Percentiles rank a stretch among this genome's conserved stretches.
Evolutionary conservation across 2,329 filamentous ascomycete species (phyloP).

Genomic region (Penicillium nordicum): DNA sequence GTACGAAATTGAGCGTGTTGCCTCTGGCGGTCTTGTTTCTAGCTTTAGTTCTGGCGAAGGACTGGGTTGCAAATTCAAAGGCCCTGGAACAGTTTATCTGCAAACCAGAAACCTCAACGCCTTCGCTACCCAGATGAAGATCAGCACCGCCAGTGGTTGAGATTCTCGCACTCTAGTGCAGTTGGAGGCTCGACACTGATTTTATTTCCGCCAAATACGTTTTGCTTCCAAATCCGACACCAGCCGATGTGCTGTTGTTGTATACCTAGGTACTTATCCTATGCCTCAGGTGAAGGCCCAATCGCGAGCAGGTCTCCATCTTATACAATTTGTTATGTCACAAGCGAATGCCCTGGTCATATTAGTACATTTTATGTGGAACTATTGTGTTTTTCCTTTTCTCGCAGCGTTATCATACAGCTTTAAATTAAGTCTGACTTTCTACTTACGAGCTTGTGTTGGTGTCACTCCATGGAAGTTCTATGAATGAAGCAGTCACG

Average conservation of each 20-base stretch:
- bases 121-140: no score
- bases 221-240: no score
- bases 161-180: no score
- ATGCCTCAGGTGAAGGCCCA: neutral
- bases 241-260: neutral
- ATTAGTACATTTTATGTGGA: neutral
- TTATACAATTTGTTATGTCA: constrained; percentile 1
- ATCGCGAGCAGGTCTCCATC: neutral
- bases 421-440: neutral
- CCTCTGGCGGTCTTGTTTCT: constrained; percentile 91
- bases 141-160: no score
- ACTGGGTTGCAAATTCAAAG: constrained; percentile 89
- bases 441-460: neutral
- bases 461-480: neutral
- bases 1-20: constrained; percentile 84
- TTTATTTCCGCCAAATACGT: no score
- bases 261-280: neutral
- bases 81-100: constrained; percentile 83
- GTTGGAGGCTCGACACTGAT: no score
- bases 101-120: constrained; percentile 77
- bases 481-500: neutral
- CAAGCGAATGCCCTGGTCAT: neutral
- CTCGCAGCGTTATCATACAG: neutral
- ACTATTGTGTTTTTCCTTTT: neutral
- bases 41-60: constrained; percentile 78